phyloP scores from a whole-genome alignment of 164 flowering plant species.

The Vitis riparia region DNA sequence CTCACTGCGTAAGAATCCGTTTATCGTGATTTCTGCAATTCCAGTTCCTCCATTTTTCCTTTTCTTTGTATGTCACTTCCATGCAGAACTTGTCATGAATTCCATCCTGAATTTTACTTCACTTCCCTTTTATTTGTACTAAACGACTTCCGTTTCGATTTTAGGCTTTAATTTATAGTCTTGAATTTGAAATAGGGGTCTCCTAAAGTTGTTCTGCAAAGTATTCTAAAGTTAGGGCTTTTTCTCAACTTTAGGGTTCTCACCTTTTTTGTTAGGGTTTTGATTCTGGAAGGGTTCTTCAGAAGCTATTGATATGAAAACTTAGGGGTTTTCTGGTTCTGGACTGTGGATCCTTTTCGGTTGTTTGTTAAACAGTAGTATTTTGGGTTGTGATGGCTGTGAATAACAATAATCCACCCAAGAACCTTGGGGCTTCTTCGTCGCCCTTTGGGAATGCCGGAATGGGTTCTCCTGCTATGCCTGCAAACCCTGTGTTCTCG shows the following conservation, averaged over 20 bases:
- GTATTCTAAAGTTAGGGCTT: conserved; percentile 5
- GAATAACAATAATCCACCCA: conserved; percentile 52
- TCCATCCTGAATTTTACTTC: no score
- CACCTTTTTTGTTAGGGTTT: not conserved
- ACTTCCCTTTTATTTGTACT: no score
- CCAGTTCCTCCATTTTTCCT: no score
- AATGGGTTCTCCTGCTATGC: conserved; percentile 30
- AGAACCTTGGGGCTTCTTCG: conserved; percentile 42
- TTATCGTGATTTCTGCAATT: no score
- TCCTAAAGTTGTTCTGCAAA: not conserved
- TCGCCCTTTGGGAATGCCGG: conserved; percentile 58
- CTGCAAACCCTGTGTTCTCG: conserved; percentile 35
- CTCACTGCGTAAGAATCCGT: no score
- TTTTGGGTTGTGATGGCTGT: conserved; percentile 33
- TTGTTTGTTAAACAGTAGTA: not conserved
- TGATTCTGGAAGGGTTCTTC: not conserved
- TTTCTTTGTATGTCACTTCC: no score
- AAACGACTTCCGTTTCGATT: no score
- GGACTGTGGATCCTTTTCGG: not conserved
- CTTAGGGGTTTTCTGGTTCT: conserved; percentile 3
- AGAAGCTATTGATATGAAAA: conserved; percentile 5
- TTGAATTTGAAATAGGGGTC: no score
- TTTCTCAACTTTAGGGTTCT: not conserved
- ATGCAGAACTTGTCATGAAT: no score
- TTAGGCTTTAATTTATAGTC: no score